These are phyloP conservation scores for Arthrobotrys pseudoclavata DNA, from an alignment of 2,329 filamentous ascomycete species.

Conservation along the genomic window DNA sequence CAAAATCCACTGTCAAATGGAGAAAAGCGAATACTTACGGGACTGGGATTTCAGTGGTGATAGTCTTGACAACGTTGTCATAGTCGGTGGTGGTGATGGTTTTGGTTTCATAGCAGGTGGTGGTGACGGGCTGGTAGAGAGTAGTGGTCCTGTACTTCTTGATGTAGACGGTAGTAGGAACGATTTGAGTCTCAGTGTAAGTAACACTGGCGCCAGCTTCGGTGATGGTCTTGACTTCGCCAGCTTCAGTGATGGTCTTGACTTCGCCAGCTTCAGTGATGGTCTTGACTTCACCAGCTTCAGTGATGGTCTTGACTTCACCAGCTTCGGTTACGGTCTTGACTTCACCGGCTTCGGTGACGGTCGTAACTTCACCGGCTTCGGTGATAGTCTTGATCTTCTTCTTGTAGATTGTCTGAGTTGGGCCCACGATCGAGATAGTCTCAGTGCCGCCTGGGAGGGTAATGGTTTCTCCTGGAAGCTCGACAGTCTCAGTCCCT, in stretches of 20 bases:
- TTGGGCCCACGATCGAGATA: slow-evolving; percentile 38
- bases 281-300: slow-evolving; percentile 13
- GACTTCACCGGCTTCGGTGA: slow-evolving; percentile 16
- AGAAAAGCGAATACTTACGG: slow-evolving; percentile 17
- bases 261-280: slow-evolving; percentile 25
- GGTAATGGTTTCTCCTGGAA: slow-evolving; percentile 36
- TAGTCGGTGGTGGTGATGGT: slow-evolving; percentile 47
- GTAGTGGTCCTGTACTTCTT: slow-evolving; percentile 51
- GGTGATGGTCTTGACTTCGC: slow-evolving; percentile 14
- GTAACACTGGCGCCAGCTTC: slow-evolving; percentile 36
- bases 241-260: slow-evolving; percentile 2
- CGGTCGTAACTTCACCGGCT: slow-evolving; percentile 5
- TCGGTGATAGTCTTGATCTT: slow-evolving; percentile 27
- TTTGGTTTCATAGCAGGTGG: slow-evolving; percentile 41
- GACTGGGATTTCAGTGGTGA: slow-evolving; percentile 34
- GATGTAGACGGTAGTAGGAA: slow-evolving; percentile 48
- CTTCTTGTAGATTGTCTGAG: slow-evolving; percentile 43
- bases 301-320: slow-evolving; percentile 20
- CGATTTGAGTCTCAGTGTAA: slow-evolving; percentile 48
- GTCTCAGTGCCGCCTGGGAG: slow-evolving; percentile 31
- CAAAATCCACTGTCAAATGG: not conserved
- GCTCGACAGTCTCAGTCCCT: slow-evolving; percentile 24
- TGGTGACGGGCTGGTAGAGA: slow-evolving; percentile 41
- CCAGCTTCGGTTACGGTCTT: slow-evolving; percentile 23
- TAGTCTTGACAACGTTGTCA: slow-evolving; percentile 39